These are phyloP conservation scores for Trematosphaeria pertusa DNA, from an alignment of 2,329 filamentous ascomycete species.

Conservation along the genomic window DNA sequence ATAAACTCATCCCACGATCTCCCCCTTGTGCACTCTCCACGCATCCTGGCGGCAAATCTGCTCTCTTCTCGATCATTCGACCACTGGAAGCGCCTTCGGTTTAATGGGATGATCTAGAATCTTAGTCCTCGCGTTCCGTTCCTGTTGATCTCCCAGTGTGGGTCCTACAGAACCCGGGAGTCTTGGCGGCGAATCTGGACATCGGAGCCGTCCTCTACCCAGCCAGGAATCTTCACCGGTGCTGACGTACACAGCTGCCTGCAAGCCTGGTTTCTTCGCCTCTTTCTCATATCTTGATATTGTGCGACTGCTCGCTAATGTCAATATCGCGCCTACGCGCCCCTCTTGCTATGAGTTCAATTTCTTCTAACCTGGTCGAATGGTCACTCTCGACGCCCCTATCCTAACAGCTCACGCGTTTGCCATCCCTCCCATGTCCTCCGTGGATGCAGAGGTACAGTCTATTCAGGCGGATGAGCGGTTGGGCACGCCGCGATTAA, in stretches of 20 bases:
- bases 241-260: constrained; percentile 16
- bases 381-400: constrained; percentile 6
- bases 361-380: constrained; percentile 17
- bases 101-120: neutral
- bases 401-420: constrained; percentile 7
- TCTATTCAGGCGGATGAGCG: constrained; percentile 13
- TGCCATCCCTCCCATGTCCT: constrained; percentile 9
- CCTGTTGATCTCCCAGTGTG: constrained; percentile 5
- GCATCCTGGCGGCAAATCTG: too few species aligned
- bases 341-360: constrained; percentile 11
- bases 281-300: constrained; percentile 25
- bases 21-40: too few species aligned
- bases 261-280: constrained; percentile 6
- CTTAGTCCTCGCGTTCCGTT: neutral
- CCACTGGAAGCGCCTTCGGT: too few species aligned
- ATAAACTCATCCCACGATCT: too few species aligned
- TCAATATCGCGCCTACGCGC: neutral
- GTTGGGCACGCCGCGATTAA: constrained; percentile 20
- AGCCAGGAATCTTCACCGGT: constrained; percentile 18
- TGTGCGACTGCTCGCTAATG: constrained; percentile 15
- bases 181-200: constrained; percentile 8
- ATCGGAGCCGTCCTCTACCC: constrained; percentile 4
- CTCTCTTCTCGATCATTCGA: too few species aligned
- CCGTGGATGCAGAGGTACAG: neutral
- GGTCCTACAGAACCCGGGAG: neutral